Base-by-base conservation (phyloP, 2,329 filamentous ascomycete genomes). In the Apiospora rasikravindrae region DNA sequence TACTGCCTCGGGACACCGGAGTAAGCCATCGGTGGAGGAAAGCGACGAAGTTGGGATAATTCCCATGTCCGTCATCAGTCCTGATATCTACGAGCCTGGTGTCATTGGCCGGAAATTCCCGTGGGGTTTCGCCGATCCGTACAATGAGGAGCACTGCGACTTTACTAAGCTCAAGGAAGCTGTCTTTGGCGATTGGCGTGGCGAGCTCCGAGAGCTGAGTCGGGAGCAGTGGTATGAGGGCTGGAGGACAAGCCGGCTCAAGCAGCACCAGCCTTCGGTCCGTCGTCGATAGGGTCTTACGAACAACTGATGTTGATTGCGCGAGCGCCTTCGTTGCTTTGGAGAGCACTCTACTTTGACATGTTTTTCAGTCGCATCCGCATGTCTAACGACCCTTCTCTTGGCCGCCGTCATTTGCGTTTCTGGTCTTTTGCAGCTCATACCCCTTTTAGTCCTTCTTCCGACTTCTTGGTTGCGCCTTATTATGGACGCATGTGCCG, bases 91-190 rank as follows among this genome's bases (percentile, higher is more conserved):
- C 83, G 94, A 97, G 78, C 92, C 92, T 11, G 89, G 88, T 44
- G 86, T 93, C 22, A 85, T 97, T 73, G 96, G 96, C 66, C 93
- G 96, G 73, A 92, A 92, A 75, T 99, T 98, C 81, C 94, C 96
- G 0, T 99, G 96, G 96, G 96, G 96, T 8, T 97, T 98, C 77
- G 96, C 96, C 5, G 94, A 98, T 79, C 96, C 96, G 0, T 95
- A 96, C 85, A 92, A 98, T 78, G 88, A 91, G 42, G 90, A 93
- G 77, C 96, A 99, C 84, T 99, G 96, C 84, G 96, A 99, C 83
- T 99, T 98, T 82, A 87, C 93, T 71, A 92, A 92, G 74, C 88
- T 99, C 76, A 96, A 96, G 84, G 95, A 98, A 73, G 92, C 93
- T 10, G 93, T 99, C 44, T 99, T 99, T 82, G 91, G 87, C 75